A percentile compares a stretch with the other conserved stretches of the same genome.
Evolutionary conservation across 139 green algal genomes (phyloP).

Genomic region (Pedinophyceae sp.): DNA sequence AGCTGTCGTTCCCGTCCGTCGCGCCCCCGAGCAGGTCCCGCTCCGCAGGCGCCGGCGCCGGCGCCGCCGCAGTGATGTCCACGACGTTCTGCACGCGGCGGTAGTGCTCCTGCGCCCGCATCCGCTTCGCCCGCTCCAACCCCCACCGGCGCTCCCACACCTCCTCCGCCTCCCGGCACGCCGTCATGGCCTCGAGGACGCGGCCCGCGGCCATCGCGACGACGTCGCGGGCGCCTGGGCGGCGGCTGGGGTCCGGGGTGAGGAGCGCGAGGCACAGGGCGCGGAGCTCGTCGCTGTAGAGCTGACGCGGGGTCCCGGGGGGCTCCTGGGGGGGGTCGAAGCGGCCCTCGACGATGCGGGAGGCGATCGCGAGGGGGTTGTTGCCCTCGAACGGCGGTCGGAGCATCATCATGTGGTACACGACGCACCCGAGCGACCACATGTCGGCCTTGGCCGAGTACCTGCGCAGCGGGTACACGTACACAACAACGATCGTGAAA

Average conservation of each 20-base stretch:
- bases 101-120: neutral
- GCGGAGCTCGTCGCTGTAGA: constrained; percentile 23
- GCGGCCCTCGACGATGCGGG: constrained; percentile 26
- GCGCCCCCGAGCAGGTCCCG: neutral
- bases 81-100: too few relatives aligned
- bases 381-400: constrained; percentile 27
- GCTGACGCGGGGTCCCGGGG: constrained; percentile 2
- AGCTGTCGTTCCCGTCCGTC: neutral
- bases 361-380: constrained; percentile 26
- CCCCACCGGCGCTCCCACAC: neutral
- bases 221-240: neutral
- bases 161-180: neutral
- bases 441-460: neutral
- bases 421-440: constrained; percentile 11
- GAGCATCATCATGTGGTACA: constrained; percentile 30
- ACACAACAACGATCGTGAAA: too few relatives aligned
- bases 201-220: neutral
- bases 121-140: constrained; percentile 2
- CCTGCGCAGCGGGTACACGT: too few relatives aligned
- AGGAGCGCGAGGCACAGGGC: constrained; percentile 17
- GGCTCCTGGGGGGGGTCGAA: constrained; percentile 13
- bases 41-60: neutral
- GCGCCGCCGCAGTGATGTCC: neutral
- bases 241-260: constrained; percentile 15
- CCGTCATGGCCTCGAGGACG: neutral